A percentile compares a stretch with the other conserved stretches of the same genome.
These are phyloP conservation scores for Geranium brycei DNA, from an alignment of 345 rosid species.

Conservation along the genomic window DNA sequence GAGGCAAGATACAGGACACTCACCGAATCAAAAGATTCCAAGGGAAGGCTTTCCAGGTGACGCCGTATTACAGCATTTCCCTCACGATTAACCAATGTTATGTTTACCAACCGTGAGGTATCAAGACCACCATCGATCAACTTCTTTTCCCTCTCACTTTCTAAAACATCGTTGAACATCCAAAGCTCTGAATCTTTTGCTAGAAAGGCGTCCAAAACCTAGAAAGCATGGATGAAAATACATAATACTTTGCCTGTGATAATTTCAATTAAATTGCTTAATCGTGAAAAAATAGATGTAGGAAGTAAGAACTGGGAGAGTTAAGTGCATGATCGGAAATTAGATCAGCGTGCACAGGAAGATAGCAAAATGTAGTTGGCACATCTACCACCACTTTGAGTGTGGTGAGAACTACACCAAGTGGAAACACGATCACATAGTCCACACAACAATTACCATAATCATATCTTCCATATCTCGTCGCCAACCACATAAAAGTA, in stretches of 20 bases:
- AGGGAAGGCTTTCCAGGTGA: slow-evolving; percentile 63
- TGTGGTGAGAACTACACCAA: slow-evolving; percentile 4
- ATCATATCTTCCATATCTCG: slow-evolving; percentile 82
- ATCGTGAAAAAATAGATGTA: background rate
- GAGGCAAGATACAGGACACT: slow-evolving; percentile 14
- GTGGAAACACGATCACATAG: slow-evolving; percentile 5
- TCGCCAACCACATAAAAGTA: slow-evolving; percentile 71
- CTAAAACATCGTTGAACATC: slow-evolving; percentile 74
- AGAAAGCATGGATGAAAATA: slow-evolving; percentile 10
- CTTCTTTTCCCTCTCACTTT: slow-evolving; percentile 55
- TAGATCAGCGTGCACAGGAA: background rate
- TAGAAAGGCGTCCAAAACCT: slow-evolving; percentile 63
- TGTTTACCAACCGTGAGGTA: slow-evolving; percentile 37
- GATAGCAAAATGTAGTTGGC: slow-evolving; percentile 1
- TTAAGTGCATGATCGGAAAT: slow-evolving; percentile 1
- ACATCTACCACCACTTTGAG: slow-evolving; percentile 19
- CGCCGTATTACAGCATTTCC: slow-evolving; percentile 69
- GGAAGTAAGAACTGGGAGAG: slow-evolving; percentile 4
- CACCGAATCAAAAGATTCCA: slow-evolving; percentile 62
- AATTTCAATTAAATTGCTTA: background rate
- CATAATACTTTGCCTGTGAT: background rate
- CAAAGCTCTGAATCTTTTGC: slow-evolving; percentile 69
- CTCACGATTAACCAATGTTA: slow-evolving; percentile 46
- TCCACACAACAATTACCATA: slow-evolving; percentile 39
- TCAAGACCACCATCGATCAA: slow-evolving; percentile 66